Percentiles rank a stretch among this genome's conserved stretches.
These are phyloP conservation scores for Luffa aegyptiaca DNA, from an alignment of 306 rosid genomes.

Conservation along the genomic window DNA sequence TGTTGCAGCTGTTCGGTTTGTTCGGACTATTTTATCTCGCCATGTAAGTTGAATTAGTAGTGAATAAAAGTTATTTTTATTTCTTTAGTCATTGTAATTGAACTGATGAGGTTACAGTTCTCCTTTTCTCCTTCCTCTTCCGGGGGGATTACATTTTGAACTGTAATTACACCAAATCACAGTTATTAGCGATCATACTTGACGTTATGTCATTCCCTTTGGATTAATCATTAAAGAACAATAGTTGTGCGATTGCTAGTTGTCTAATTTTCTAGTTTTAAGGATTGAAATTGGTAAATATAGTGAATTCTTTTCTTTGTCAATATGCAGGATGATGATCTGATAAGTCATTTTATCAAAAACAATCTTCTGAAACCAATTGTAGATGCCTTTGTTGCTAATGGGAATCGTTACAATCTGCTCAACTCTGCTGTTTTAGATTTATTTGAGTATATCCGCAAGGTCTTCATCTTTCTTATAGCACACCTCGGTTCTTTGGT, in stretches of 20 bases:
- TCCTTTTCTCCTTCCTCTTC: background rate
- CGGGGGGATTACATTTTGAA: background rate
- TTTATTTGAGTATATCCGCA: slow-evolving; percentile 71
- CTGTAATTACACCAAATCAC: background rate
- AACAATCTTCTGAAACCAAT: slow-evolving; percentile 80
- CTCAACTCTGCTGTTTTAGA: slow-evolving; percentile 87
- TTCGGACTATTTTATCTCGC: slow-evolving; percentile 78
- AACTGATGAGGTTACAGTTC: background rate
- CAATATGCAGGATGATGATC: slow-evolving; percentile 82
- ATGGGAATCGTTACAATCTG: slow-evolving; percentile 92
- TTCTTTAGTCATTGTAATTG: background rate
- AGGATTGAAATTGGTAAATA: background rate
- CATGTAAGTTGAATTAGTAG: slow-evolving; percentile 38
- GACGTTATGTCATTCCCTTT: background rate
- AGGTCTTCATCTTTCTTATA: slow-evolving; percentile 39
- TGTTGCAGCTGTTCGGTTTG: slow-evolving; percentile 88
- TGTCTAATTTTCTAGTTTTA: background rate
- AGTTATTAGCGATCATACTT: background rate
- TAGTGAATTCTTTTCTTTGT: slow-evolving; percentile 12
- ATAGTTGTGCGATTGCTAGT: background rate
- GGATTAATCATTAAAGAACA: background rate
- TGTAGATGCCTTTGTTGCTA: slow-evolving; percentile 63
- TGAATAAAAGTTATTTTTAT: background rate
- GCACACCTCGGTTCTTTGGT: slow-evolving; percentile 9
- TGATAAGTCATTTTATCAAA: slow-evolving; percentile 56